Percentiles rank a stretch among this genome's conserved stretches.
phyloP scores from a whole-genome alignment of 495 filamentous ascomycete species.

The Aspergillus ostianus region DNA sequence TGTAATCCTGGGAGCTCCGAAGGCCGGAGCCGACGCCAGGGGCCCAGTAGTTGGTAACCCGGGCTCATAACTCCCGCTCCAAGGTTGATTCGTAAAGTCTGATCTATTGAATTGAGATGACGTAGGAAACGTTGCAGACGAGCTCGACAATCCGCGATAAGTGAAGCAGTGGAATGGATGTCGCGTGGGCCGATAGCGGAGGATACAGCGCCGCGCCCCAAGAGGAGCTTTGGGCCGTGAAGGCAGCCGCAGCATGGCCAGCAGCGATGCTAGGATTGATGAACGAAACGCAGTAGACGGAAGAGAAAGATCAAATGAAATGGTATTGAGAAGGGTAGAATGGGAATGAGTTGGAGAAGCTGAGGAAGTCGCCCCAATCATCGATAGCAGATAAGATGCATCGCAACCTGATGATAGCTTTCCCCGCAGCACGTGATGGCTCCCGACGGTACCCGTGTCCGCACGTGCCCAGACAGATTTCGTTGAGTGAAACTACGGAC shows the following conservation, averaged over 20 bases:
- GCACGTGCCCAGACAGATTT: too few species aligned
- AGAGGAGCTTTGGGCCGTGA: conserved; percentile 16
- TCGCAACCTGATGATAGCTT: conserved; percentile 15
- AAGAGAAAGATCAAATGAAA: not conserved
- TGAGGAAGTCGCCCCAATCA: not conserved
- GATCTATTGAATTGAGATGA: conserved; percentile 58
- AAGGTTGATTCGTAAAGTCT: conserved; percentile 65
- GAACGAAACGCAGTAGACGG: not conserved
- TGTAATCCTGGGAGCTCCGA: conserved; percentile 73
- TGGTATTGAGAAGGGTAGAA: not conserved
- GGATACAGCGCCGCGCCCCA: conserved; percentile 13
- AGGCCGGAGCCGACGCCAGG: conserved; percentile 52
- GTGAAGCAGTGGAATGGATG: conserved; percentile 3
- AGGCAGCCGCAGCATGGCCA: conserved; percentile 28
- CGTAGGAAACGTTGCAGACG: conserved; percentile 34
- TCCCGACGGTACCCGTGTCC: conserved; percentile 14
- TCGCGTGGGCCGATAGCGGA: conserved; percentile 24
- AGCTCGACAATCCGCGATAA: conserved; percentile 31
- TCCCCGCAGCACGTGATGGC: conserved; percentile 27
- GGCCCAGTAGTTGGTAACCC: conserved; percentile 58
- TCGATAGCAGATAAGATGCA: conserved; percentile 19
- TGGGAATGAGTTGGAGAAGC: conserved; percentile 5
- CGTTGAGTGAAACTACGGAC: too few species aligned
- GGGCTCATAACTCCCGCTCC: conserved; percentile 75
- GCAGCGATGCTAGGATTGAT: not conserved